Conservation (phyloP, 2,329 filamentous ascomycete genomes). For the Trichoderma sp. region DNA sequence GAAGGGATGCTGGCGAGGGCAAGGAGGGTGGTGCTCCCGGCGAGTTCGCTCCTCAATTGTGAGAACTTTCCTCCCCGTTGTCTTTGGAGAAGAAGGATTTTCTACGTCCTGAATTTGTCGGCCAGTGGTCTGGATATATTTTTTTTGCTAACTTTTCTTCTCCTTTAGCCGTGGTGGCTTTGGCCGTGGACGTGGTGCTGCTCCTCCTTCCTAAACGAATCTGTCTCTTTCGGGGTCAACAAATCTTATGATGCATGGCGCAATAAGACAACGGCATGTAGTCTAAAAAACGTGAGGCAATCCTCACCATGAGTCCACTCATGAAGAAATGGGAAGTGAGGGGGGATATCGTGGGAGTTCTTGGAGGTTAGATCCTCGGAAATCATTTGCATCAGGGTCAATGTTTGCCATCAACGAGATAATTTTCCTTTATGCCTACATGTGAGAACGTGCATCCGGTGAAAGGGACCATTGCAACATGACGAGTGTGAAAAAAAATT, state of each 20-base stretch:
- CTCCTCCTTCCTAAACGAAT: slow-evolving; percentile 62
- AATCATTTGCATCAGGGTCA: slow-evolving; percentile 48
- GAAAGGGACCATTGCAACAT: slow-evolving; percentile 5
- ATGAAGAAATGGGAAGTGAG: slow-evolving; percentile 40
- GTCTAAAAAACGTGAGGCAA: slow-evolving; percentile 43
- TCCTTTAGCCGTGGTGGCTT: slow-evolving; percentile 71
- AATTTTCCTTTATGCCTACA: slow-evolving; percentile 30
- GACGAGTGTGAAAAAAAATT: slow-evolving; percentile 8
- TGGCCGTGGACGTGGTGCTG: slow-evolving; percentile 82
- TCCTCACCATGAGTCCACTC: slow-evolving; percentile 40
- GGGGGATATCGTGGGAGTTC: slow-evolving; percentile 44
- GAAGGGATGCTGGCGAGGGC: slow-evolving; percentile 79
- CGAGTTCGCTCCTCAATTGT: slow-evolving; percentile 90
- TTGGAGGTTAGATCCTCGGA: slow-evolving; percentile 47
- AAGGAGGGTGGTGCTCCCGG: slow-evolving; percentile 92
- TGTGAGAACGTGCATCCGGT: slow-evolving; percentile 24
- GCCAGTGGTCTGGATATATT: neutral
- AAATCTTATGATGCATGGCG: slow-evolving; percentile 43
- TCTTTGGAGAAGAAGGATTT: neutral
- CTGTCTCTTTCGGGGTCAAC: slow-evolving; percentile 41
- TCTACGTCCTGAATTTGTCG: neutral
- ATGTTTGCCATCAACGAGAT: slow-evolving; percentile 38
- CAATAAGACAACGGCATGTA: slow-evolving; percentile 44
- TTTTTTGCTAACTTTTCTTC: slow-evolving; percentile 29
- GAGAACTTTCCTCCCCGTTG: slow-evolving; percentile 39